Conservation (phyloP, 2,329 filamentous ascomycete species). For the Xylaria sp. region DNA sequence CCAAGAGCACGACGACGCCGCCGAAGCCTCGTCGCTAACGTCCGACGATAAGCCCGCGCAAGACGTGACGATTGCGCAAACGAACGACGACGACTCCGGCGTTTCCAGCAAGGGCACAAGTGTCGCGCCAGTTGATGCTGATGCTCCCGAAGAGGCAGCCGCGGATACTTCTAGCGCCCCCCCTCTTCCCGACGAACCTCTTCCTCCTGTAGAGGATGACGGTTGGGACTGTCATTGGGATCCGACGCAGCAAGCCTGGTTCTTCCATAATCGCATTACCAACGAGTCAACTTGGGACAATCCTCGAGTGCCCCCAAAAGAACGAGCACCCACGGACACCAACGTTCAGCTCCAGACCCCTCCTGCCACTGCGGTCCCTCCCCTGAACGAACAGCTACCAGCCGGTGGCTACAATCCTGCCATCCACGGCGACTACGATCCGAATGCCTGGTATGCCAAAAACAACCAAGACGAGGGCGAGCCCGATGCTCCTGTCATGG, state of each 20-base stretch:
- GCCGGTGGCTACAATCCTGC: conserved; percentile 91
- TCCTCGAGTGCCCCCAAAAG: conserved; percentile 72
- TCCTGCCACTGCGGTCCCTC: conserved; percentile 45
- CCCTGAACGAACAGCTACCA: conserved; percentile 54
- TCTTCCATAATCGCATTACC: conserved; percentile 87
- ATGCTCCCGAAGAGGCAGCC: conserved; percentile 9
- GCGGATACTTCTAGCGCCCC: conserved; percentile 45
- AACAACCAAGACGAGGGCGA: conserved; percentile 54
- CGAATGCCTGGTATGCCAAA: conserved; percentile 92
- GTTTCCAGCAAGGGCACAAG: conserved; percentile 42
- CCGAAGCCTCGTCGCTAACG: conserved; percentile 9
- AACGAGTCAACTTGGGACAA: conserved; percentile 85
- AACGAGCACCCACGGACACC: conserved; percentile 44
- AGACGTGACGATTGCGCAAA: conserved; percentile 11
- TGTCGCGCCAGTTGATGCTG: conserved; percentile 14
- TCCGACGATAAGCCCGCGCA: conserved; percentile 21
- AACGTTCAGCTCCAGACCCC: conserved; percentile 44
- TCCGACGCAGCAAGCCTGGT: conserved; percentile 73
- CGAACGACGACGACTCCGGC: conserved; percentile 30
- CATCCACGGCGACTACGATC: conserved; percentile 96
- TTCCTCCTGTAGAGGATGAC: conserved; percentile 66
- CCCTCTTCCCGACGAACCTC: conserved; percentile 54
- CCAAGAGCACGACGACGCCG: conserved; percentile 15
- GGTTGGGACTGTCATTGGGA: conserved; percentile 90
- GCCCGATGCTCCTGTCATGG: conserved; percentile 49